Base-by-base conservation (phyloP, 2,329 filamentous ascomycete species). In the Aspergillus sclerotialis region DNA sequence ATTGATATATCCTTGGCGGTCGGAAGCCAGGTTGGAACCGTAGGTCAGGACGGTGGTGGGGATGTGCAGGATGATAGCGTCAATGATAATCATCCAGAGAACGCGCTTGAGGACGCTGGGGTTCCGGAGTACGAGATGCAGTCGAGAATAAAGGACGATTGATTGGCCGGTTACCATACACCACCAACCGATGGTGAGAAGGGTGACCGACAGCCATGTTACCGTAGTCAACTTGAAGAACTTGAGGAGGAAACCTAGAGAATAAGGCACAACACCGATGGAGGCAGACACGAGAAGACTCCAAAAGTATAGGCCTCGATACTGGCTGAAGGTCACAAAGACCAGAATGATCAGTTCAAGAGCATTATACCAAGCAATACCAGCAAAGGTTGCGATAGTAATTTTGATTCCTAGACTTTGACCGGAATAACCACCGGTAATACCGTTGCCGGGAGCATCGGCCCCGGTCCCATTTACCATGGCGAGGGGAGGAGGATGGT, bases 281-380 rank as follows among this genome's bases (percentile, higher is more conserved):
- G 59, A 55, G 8, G 65, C 64, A 2, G 68, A 61, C 8, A 66
- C 40, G n/a, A 72, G 42, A 28, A 70, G 50, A 40, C 63, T 67
- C 63, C 66, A 72, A 48, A 73, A 73, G 52, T 73, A 73, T 7
- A 71, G 55, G 3, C 68, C 67, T 17, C 49, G 55, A 31, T 64
- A 68, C 33, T 57, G 52, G 28, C 58, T 61, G 42, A 73, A 73
- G 5, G 67, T 70, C 39, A 65, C 60, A 33, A 69, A 69, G 36
- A 71, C 57, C 28, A 70, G 61, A 27, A 70, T 55, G 37, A 67
- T 55, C 17, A 73, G 61, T 38, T 72, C 69, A 29, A 70, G 50
- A 28, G 65, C 65, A 42, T 71, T 72, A 46, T 72, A 73, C 58
- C 65, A 66, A 24, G 68, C 60, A 28, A 73, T 55, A 5, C 60